A percentile compares a stretch with the other conserved stretches of the same genome.
Evolutionary conservation across 2,329 filamentous ascomycete species (phyloP).

Genomic region (Fusarium algeriense): DNA sequence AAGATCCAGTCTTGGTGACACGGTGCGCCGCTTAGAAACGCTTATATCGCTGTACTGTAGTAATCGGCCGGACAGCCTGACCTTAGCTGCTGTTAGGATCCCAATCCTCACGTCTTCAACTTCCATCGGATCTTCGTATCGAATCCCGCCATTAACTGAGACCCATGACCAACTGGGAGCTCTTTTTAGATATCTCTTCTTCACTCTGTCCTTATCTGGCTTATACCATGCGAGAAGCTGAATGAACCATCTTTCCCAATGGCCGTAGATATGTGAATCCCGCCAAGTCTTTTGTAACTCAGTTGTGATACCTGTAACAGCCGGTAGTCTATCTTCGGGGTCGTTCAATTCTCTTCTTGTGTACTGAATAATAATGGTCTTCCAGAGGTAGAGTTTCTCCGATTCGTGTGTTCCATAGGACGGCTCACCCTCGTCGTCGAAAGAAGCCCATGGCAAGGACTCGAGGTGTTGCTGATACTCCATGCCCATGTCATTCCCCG

Average conservation of each 20-base stretch:
- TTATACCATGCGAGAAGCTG: background rate
- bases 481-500: rapidly evolving
- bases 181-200: rapidly evolving
- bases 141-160: background rate
- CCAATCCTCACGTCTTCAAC: background rate
- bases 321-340: background rate
- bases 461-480: background rate
- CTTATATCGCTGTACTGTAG: rapidly evolving
- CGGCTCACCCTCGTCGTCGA: rapidly evolving
- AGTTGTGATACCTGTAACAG: rapidly evolving
- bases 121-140: rapidly evolving
- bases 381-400: background rate
- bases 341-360: rapidly evolving
- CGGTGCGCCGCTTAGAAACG: rapidly evolving
- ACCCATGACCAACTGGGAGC: conserved; percentile 3
- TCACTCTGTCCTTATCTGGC: rapidly evolving
- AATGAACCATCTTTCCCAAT: conserved; percentile 8
- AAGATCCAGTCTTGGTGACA: background rate
- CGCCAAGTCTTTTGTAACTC: background rate
- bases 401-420: background rate
- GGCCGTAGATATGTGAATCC: background rate
- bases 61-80: background rate
- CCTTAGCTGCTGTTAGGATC: rapidly evolving
- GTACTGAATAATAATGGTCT: background rate
- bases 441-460: background rate